Base-by-base conservation (phyloP, 2,329 filamentous ascomycete species). In the Blumeria hordei region DNA sequence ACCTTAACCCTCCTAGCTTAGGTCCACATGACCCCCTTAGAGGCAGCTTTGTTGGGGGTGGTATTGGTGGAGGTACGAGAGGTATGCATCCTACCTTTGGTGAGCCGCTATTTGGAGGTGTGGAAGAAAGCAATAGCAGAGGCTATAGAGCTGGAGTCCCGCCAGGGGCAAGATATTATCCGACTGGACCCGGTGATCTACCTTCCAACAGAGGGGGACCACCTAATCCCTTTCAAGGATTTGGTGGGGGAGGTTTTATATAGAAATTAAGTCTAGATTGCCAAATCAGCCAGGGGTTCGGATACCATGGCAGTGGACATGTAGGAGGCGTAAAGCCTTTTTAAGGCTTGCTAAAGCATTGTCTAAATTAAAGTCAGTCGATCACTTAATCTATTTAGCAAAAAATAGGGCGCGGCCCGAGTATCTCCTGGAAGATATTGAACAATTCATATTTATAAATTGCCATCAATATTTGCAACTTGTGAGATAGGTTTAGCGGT, bases 21-120 rank as follows among this genome's bases (percentile, higher is more conserved):
- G 88, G 88, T 0, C 88, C 88, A 0, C 73, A 88, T 62, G 88
- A 95, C 66, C 88, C 90, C 11, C 69, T 95, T 3, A 71, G 84
- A 35, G 76, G 77, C 4, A 75, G 76, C 2, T 77, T 86, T 55
- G 76, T 80, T 6, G 72, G 74, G 28, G 73, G 76, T 51, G 70
- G 76, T n/a, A 54, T 52, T n/a, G 71, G 73, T 0, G 76, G 78
- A 12, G 76, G 80, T 18, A 75, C 75, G 10, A 80, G 83, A 11
- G 92, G 92, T 0, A 98, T 98, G 92, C 85, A 95, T 67, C 92
- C 92, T 0, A 94, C 88, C 0, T 92, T 94, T 65, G 87, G 94
- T 62, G 88, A 96, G 64, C 87, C 86, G 6, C 68, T 95, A 51
- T 94, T 94, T 64, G 75, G 74, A 6, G 82, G 81, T 0, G 68